These are phyloP conservation scores for Tillandsia leiboldiana DNA, from an alignment of 176 grass and related monocot genomes.

Conservation along the genomic window DNA sequence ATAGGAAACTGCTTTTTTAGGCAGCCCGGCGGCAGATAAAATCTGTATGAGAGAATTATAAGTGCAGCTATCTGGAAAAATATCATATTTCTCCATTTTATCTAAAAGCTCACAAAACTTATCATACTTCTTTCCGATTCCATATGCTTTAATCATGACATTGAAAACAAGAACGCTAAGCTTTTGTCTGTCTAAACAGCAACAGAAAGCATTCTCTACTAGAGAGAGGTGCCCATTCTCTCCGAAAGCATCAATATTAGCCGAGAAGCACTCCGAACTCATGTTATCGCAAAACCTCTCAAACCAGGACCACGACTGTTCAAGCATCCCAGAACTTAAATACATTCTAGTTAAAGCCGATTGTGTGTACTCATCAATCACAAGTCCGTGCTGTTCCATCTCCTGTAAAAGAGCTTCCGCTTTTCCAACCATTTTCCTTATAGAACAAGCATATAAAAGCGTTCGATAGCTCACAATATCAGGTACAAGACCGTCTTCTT, in stretches of 20 bases:
- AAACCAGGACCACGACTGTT: slow-evolving; percentile 76
- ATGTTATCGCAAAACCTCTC: slow-evolving; percentile 44
- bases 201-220: slow-evolving; percentile 67
- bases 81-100: slow-evolving; percentile 49
- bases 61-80: slow-evolving; percentile 70
- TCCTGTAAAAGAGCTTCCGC: slow-evolving; percentile 65
- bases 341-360: slow-evolving; percentile 93
- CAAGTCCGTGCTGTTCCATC: slow-evolving; percentile 44
- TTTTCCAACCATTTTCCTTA: slow-evolving; percentile 49
- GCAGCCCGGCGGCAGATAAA: slow-evolving; percentile 38
- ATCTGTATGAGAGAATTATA: slow-evolving; percentile 79
- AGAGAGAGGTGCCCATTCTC: slow-evolving; percentile 42
- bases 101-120: slow-evolving; percentile 67
- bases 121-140: slow-evolving; percentile 44
- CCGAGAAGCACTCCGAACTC: slow-evolving; percentile 64
- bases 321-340: slow-evolving; percentile 49
- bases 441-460: slow-evolving; percentile 76
- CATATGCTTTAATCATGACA: slow-evolving; percentile 96
- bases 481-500: slow-evolving; percentile 35
- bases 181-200: slow-evolving; percentile 56
- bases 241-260: slow-evolving; percentile 84
- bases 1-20: slow-evolving; percentile 58
- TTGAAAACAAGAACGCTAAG: slow-evolving; percentile 63
- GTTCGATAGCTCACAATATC: slow-evolving; percentile 72
- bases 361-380: slow-evolving; percentile 84